These are phyloP conservation scores for Gynandropsis gynandra DNA, from an alignment of 345 rosid species.

Conservation along the genomic window DNA sequence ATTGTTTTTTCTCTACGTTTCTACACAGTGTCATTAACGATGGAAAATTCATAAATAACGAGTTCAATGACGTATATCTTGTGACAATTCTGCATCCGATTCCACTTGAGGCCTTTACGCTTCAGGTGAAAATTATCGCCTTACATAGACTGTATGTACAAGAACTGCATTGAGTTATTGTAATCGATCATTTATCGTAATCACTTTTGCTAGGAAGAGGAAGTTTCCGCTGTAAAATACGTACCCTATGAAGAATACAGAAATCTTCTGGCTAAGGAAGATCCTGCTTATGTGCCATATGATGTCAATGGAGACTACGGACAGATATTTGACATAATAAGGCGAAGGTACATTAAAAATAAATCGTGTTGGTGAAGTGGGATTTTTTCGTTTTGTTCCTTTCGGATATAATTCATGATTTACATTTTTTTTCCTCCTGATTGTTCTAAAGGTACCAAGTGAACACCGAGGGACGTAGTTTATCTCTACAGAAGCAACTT, in stretches of 20 bases:
- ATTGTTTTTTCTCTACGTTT: slow-evolving; percentile 11
- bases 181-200: background rate
- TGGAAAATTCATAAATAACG: slow-evolving; percentile 84
- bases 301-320: slow-evolving; percentile 65
- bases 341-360: slow-evolving; percentile 45
- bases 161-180: background rate
- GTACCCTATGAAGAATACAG: slow-evolving; percentile 52
- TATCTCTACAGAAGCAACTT: slow-evolving; percentile 67
- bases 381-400: background rate
- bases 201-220: slow-evolving; percentile 48
- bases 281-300: slow-evolving; percentile 74
- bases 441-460: slow-evolving; percentile 54
- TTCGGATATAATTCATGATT: background rate
- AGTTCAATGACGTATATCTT: slow-evolving; percentile 78
- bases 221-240: slow-evolving; percentile 89
- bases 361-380: background rate
- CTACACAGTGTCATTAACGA: slow-evolving; percentile 60
- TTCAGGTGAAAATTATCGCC: slow-evolving; percentile 54
- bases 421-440: slow-evolving; percentile 19
- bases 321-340: slow-evolving; percentile 59
- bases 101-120: slow-evolving; percentile 82
- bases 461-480: slow-evolving; percentile 41
- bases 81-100: slow-evolving; percentile 73
- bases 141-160: background rate
- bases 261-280: slow-evolving; percentile 52